These are phyloP conservation scores for Hippophae gyantsensis DNA, from an alignment of 306 rosid genomes.

Conservation along the genomic window DNA sequence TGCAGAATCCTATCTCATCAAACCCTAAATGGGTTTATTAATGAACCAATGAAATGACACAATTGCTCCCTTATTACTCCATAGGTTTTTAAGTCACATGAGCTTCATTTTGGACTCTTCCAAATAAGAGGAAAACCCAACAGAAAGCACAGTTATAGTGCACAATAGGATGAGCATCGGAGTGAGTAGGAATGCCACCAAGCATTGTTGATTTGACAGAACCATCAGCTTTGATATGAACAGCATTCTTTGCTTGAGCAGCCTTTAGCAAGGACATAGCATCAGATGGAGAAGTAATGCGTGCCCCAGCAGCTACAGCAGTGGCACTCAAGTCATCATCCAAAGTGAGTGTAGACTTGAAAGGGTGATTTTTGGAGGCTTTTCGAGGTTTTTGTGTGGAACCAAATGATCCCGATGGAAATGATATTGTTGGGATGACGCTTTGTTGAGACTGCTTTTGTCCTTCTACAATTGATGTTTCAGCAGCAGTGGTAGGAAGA, in stretches of 20 bases:
- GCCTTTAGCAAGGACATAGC: conserved; percentile 42
- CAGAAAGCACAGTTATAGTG: conserved; percentile 15
- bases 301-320: conserved; percentile 60
- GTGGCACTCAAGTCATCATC: conserved; percentile 41
- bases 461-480: conserved; percentile 23
- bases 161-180: conserved; percentile 33
- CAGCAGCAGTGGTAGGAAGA: conserved; percentile 25
- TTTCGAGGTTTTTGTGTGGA: conserved; percentile 30
- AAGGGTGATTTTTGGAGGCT: conserved; percentile 28
- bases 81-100: too few relatives aligned
- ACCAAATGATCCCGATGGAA: conserved; percentile 27
- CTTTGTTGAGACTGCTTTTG: conserved; percentile 39
- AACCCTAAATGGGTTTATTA: too few relatives aligned
- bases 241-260: conserved; percentile 39
- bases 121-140: too few relatives aligned
- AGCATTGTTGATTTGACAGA: conserved; percentile 25
- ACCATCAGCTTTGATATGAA: conserved; percentile 25
- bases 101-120: too few relatives aligned
- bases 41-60: too few relatives aligned
- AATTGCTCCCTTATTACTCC: too few relatives aligned
- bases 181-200: conserved; percentile 18
- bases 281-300: conserved; percentile 47
- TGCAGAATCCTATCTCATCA: too few relatives aligned
- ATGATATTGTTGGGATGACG: conserved; percentile 9
- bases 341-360: conserved; percentile 27